Evolutionary conservation across 257 asterid genomes (phyloP), one percentile per base, ranked within the genome.

Genomic region (Thymus quinquecostatus): DNA sequence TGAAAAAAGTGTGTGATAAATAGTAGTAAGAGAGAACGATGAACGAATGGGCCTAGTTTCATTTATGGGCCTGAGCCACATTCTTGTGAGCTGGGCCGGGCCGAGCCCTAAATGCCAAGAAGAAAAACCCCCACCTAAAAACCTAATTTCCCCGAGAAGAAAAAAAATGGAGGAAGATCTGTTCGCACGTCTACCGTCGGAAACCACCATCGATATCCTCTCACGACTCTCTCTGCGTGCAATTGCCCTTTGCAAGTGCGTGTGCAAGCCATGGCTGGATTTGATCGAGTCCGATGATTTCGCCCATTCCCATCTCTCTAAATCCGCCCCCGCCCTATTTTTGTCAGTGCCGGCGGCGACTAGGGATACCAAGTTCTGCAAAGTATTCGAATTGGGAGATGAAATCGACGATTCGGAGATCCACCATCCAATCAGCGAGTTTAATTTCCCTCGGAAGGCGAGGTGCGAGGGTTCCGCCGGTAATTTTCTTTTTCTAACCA

Each of bases 131-230:
- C 21, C 21, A 21, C 21, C 21, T 21, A 21, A 21, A 21, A 21
- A 21, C 21, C 21, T 21, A 21, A 21, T 21, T 21, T 21, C 21
- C 21, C 21, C 21, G 21, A 21, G 0, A 21, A 21, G 21, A 21
- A 21, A 21, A 21, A 45, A 33, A 53, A 41, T 61, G 66, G 38
- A 55, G 7, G 38, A 44, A 14, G 72, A 44, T 29, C 2, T 62
- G 47, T 68, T 73, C 51, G 38, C 13, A 29, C 10, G 72, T 65
- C 79, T 81, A 6, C 83, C 86, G 27, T 60, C 75, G 41, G 80
- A 77, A 38, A 56, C 77, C 40, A 65, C 45, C 70, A 55, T 56
- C 21, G 58, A 79, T 13, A 81, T 83, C n/a, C 83, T 83, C 27
- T 55, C 73, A 8, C 75, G 83, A 32, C 72, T 83, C 55, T 81